phyloP scores from a whole-genome alignment of 2,329 filamentous ascomycete genomes.

The Fusarium cicatricum region DNA sequence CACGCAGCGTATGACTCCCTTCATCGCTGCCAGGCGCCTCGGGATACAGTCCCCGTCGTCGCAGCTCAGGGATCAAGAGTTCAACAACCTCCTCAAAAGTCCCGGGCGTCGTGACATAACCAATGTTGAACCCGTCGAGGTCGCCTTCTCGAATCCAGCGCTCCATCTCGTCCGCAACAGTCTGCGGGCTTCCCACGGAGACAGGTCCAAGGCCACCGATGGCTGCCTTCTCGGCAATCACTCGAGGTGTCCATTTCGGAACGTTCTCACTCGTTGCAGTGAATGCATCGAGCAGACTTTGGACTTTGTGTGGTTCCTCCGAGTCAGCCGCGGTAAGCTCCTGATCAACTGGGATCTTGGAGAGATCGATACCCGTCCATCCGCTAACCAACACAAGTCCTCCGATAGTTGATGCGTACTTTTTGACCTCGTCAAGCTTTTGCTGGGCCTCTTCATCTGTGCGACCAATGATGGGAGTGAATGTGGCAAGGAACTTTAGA shows the following conservation, averaged over 20 bases:
- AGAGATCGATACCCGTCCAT: constrained; percentile 69
- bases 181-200: constrained; percentile 49
- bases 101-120: constrained; percentile 54
- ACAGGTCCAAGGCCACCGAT: constrained; percentile 52
- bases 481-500: constrained; percentile 64
- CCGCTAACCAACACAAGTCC: constrained; percentile 64
- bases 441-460: constrained; percentile 62
- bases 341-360: constrained; percentile 64
- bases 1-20: constrained; percentile 57
- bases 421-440: constrained; percentile 60
- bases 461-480: constrained; percentile 58
- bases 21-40: constrained; percentile 37
- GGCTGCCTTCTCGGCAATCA: constrained; percentile 51
- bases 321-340: constrained; percentile 64
- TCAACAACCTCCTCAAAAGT: constrained; percentile 46
- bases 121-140: constrained; percentile 53
- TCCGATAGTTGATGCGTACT: constrained; percentile 61
- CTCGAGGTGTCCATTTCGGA: constrained; percentile 55
- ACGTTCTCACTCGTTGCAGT: constrained; percentile 56
- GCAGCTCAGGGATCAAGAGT: constrained; percentile 43
- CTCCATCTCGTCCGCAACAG: constrained; percentile 56
- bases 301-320: constrained; percentile 60
- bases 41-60: constrained; percentile 42
- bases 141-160: constrained; percentile 54
- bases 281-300: constrained; percentile 58